Conservation (phyloP, 306 rosid species). For the Delonix regia region DNA sequence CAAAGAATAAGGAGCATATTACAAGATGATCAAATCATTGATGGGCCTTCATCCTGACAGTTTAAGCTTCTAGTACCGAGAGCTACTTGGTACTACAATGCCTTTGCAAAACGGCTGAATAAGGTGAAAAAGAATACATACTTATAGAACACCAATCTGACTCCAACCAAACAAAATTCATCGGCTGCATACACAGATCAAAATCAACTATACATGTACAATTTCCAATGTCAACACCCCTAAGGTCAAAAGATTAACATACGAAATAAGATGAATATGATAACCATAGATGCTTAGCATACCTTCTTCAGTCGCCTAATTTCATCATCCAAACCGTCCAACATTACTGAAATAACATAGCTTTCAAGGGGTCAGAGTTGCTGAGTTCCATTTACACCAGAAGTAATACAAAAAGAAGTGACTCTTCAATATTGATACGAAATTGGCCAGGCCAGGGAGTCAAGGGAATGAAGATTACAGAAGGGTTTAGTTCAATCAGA, state of each 20-base stretch:
- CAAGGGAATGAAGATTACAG: not conserved
- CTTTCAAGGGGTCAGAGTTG: not conserved
- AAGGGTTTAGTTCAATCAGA: not conserved
- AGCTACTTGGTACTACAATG: not conserved
- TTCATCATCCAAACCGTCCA: slow-evolving; percentile 10
- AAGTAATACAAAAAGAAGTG: not conserved
- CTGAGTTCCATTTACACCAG: not conserved
- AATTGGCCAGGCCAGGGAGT: not conserved
- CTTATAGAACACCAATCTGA: not conserved
- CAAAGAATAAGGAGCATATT: too few species aligned
- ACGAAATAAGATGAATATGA: not conserved
- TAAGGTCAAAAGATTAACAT: not conserved
- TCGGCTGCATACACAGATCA: not conserved
- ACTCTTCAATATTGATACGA: not conserved
- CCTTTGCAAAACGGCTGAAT: not conserved
- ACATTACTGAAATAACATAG: not conserved
- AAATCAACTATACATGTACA: not conserved
- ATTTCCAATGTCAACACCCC: not conserved
- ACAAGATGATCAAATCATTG: not conserved
- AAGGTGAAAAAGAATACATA: not conserved
- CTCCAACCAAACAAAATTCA: not conserved
- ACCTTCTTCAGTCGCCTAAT: not conserved
- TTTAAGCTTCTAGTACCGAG: not conserved
- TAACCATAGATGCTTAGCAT: not conserved
- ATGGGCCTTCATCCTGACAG: not conserved